Evolutionary conservation across 1,284 basidiomycete species (phyloP), one percentile per base, ranked within the genome.

Genomic region (Leccinum glutinopallens): DNA sequence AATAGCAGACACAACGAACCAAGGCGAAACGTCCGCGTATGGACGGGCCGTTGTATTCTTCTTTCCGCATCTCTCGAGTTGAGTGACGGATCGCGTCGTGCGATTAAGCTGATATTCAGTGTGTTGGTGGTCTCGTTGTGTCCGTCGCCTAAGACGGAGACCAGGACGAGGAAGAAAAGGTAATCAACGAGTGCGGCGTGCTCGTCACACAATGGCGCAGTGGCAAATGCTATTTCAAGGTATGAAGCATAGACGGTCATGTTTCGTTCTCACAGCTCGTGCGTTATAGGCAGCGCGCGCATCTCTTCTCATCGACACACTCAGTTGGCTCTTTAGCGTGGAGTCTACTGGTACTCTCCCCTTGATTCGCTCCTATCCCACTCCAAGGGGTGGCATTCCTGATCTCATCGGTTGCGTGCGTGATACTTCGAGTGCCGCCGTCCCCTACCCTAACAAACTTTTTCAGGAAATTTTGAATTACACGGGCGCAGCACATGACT

Each of bases 311-410:
- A 86, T 96, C 22, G 94, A 89, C 4, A 93, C 89, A 0, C 79
- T 95, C 2, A 80, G 86, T 1, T 97, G 94, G 94, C 72, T 96
- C 7, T 92, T 93, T 73, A 87, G 89, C 72, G 88, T 93, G 4
- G 83, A 93, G 61, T 81, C 87, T 0, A 84, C 83, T 0, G 87
- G 88, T 6, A 78, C 82, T 0, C 72, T 8, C 93, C 94, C 0
- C 81, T 87, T 33, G 87, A 92, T 65, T 89, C 83, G 51, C 29
- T 32, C 29, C 29, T 32, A 32, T 32, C 29, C 29, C 29, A 32
- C 72, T 86, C 1, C 71, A 13, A 81, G 76, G 56, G 75, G 74
- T 10, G 73, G 76, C 8, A 79, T 85, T 13, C 79, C 80, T n/a
- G 78, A 76, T 4, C 84, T 87, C 51, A 60, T 69, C 0, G 72